These are phyloP conservation scores for Rhododendron kiyosumense DNA, from an alignment of 148 eudicot species.

Conservation along the genomic window DNA sequence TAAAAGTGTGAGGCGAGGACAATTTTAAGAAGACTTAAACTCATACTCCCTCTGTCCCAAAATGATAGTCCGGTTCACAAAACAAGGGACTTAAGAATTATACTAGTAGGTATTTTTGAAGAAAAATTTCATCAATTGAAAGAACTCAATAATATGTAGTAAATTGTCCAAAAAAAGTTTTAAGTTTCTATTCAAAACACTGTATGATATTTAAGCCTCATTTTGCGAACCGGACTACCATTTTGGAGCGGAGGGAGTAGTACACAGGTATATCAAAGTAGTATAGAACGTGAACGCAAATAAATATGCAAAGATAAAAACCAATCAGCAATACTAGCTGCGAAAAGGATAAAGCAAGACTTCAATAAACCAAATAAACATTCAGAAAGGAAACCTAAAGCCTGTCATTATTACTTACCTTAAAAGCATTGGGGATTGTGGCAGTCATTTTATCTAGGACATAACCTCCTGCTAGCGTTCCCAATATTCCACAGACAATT, in stretches of 20 bases:
- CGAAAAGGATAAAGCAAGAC: not conserved
- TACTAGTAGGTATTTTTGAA: not conserved
- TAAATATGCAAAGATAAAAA: not conserved
- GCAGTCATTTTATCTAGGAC: conserved; percentile 66
- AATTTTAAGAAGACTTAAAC: not conserved
- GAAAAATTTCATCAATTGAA: not conserved
- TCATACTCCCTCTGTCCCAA: not conserved
- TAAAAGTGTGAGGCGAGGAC: not conserved
- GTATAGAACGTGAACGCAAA: not conserved
- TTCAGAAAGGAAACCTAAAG: not conserved
- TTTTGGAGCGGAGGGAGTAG: not conserved
- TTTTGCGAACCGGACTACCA: no score
- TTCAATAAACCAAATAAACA: not conserved
- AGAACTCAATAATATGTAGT: not conserved
- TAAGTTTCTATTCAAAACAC: no score
- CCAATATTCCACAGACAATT: conserved; percentile 72
- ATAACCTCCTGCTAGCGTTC: conserved; percentile 77
- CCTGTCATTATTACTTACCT: conserved; percentile 36
- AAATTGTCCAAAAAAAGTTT: no score
- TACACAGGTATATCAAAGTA: not conserved
- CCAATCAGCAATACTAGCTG: not conserved
- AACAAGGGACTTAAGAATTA: not conserved
- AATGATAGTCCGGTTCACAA: not conserved
- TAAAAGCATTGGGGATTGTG: conserved; percentile 85
- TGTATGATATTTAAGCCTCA: no score